Evolutionary conservation across 2,329 filamentous ascomycete species (phyloP), one percentile per base, ranked within the genome.

Genomic region (Aspergillus floridensis): DNA sequence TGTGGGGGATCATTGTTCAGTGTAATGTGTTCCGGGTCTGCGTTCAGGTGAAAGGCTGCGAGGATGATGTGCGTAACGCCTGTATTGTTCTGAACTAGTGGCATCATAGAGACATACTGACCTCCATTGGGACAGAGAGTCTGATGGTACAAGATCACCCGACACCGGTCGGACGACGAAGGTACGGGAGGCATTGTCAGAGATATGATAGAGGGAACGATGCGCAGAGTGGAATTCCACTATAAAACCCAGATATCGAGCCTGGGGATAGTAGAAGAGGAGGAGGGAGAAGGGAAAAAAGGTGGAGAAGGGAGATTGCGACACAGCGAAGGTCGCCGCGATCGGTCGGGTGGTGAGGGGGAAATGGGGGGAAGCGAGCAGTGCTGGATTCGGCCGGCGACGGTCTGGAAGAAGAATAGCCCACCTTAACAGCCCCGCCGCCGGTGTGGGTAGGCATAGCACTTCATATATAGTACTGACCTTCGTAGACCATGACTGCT

Each of bases 11-110:
- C 85, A 75, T 97, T 88, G 74, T 97, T 97, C 64, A 96, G 84
- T 0, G 88, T 91, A 66, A 93, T 83, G 59, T 86, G 81, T 8
- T 80, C 81, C 1, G 90, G 86, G 5, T 83, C 81, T 38, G 79
- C 80, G 73, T 95, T 93, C 66, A 97, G 79, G 75, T 97, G 93
- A 60, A 97, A 86, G 12, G 93, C 92, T 5, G 91, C 91, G 52
- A 97, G 78, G 66, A 96, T 93, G 60, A 96, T 82, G 76, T 97
- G 93, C 0, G 93, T 96, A 53, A 86, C 76, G 8, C 84, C 84
- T 5, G 85, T 87, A 63, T 82, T 79, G 61, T 85, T 80, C 46
- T 80, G 80, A 56, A 87, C 72, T 47, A 89, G 78, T 0, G 87
- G 87, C 0, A 88, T 79, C 62, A 89, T 78, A 5, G 86, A 87